Base-by-base conservation (phyloP, 352 stramenopile species). In the Phytophthora agathidicida region DNA sequence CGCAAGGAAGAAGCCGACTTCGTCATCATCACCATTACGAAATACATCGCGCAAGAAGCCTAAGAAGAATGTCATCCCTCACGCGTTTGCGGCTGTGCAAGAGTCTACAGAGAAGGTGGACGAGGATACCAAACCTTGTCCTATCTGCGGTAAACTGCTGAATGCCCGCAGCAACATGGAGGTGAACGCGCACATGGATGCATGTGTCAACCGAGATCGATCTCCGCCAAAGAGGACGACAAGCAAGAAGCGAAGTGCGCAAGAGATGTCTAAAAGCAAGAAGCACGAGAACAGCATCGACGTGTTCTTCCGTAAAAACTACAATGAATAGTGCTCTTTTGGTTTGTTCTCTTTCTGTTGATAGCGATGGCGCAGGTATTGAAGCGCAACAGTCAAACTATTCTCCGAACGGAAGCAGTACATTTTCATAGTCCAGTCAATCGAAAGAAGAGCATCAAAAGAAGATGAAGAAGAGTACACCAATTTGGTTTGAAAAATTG, bases 131-230 rank as follows among this genome's bases (percentile, higher is more conserved):
- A 65, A 65, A 26, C 71, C 77, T 7, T 89, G 80, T 55, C 80
- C 77, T 22, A 82, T 90, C 13, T 88, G 80, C 35, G 60, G 74
- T 1, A 73, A 82, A n/a, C 49, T 70, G 13, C 75, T 90, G 39
- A 83, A 88, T 57, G 50, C 65, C 11, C 50, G 65, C 24, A 88
- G 74, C 46, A 65, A 66, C 24, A 79, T 86, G 49, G 60, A 78
- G 17, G 75, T 90, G 52, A 89, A 87, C 50, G 58, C 68, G 16
- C 80, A 90, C 55, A 71, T 90, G n/a, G 80, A 90, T 42, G 67
- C 61, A 27, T 90, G 80, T 53, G 48, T 71, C 24, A 32, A 23
- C 23, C 47, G 32, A 37, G 31, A 63, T 57, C 33, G 20, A n/a
- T 57, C 38, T 23, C 7, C 43, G 6, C 9, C 35, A 24, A 28